Evolutionary conservation across 192 early-diverging fungal genomes (phyloP).

Genomic region (Coemansia sp.): DNA sequence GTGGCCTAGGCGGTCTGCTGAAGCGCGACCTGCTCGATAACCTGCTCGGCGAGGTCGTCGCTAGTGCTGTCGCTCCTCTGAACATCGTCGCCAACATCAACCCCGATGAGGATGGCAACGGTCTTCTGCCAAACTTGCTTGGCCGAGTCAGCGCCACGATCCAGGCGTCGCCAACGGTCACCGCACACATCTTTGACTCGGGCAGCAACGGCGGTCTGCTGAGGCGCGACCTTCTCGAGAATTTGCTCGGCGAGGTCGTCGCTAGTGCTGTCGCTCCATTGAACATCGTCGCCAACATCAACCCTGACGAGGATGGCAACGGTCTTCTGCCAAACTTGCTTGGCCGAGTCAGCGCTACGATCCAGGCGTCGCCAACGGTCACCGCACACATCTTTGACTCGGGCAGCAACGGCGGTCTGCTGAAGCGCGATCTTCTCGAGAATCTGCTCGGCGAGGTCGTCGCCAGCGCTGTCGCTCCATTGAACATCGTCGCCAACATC

Average conservation of each 20-base stretch:
- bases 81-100: slow-evolving; percentile 41
- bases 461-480: slow-evolving; percentile 28
- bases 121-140: slow-evolving; percentile 39
- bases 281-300: slow-evolving; percentile 37
- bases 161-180: slow-evolving; percentile 26
- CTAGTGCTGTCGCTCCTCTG: slow-evolving; percentile 27
- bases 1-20: slow-evolving; percentile 4
- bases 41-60: slow-evolving; percentile 29
- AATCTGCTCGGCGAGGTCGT: slow-evolving; percentile 30
- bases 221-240: slow-evolving; percentile 26
- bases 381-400: slow-evolving; percentile 29
- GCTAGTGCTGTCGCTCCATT: slow-evolving; percentile 31
- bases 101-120: slow-evolving; percentile 41
- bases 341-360: slow-evolving; percentile 29
- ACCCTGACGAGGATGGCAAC: slow-evolving; percentile 39
- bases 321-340: slow-evolving; percentile 42
- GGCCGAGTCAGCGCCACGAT: slow-evolving; percentile 32
- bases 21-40: slow-evolving; percentile 27
- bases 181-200: slow-evolving; percentile 26
- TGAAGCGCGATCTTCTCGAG: slow-evolving; percentile 26
- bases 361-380: slow-evolving; percentile 28
- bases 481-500: slow-evolving; percentile 38
- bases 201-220: slow-evolving; percentile 24
- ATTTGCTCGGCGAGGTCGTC: slow-evolving; percentile 28
- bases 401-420: slow-evolving; percentile 21